These are phyloP conservation scores for Corinectria fuckeliana DNA, from an alignment of 2,329 filamentous ascomycete genomes.

Conservation along the genomic window DNA sequence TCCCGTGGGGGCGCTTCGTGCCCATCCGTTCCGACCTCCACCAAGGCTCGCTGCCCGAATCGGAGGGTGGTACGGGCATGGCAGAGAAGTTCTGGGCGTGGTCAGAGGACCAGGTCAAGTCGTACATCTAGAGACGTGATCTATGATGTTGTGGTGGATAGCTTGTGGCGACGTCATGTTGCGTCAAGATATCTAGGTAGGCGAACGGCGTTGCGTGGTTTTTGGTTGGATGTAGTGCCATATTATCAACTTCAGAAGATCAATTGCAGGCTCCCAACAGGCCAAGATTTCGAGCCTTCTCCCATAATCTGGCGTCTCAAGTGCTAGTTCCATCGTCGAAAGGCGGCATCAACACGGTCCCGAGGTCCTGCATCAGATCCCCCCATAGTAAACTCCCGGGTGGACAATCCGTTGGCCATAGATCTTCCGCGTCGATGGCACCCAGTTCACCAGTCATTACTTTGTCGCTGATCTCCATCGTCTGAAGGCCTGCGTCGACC, in stretches of 20 bases:
- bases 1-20: conserved; percentile 46
- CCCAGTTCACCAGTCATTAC: conserved; percentile 5
- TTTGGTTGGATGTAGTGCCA: not conserved
- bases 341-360: conserved; percentile 21
- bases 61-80: conserved; percentile 47
- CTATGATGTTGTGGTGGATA: not conserved
- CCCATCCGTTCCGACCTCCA: conserved; percentile 43
- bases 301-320: not conserved
- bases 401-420: conserved; percentile 25
- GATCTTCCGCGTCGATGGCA: conserved; percentile 2
- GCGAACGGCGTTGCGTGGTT: not conserved
- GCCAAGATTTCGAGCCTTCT: not conserved
- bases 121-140: conserved; percentile 21
- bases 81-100: conserved; percentile 50
- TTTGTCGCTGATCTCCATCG: conserved; percentile 25
- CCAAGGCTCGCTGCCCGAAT: conserved; percentile 38
- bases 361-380: conserved; percentile 31
- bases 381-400: conserved; percentile 29
- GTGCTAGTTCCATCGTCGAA: not conserved
- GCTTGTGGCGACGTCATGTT: not conserved
- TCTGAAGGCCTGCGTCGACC: not conserved
- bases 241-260: not conserved
- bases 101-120: conserved; percentile 47
- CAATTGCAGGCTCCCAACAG: too few relatives aligned
- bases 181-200: not conserved